phyloP scores from a whole-genome alignment of 768 basidiomycete genomes.

The Russula sp. region DNA sequence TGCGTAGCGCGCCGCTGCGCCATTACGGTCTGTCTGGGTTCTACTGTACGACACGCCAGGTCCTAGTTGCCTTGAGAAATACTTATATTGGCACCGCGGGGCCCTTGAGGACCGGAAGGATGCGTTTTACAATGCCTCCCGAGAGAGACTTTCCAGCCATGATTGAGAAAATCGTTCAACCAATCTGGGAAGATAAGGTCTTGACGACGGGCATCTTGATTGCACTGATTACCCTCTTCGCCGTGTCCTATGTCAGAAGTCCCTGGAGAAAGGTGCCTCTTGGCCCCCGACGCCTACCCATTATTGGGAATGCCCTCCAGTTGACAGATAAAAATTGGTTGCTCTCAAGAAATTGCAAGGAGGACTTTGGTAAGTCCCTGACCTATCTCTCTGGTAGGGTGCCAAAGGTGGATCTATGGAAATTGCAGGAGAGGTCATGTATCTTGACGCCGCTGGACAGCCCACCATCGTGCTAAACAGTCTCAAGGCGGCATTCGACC shows the following conservation, averaged over 20 bases:
- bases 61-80: no score
- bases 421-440: slow-evolving; percentile 18
- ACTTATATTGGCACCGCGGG: not conserved
- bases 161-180: not conserved
- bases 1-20: no score
- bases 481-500: slow-evolving; percentile 25
- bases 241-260: not conserved
- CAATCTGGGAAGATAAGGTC: not conserved
- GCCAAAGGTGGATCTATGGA: not conserved
- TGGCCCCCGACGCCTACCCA: not conserved
- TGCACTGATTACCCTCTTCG: not conserved
- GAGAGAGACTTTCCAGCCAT: not conserved
- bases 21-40: no score
- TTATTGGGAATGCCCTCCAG: slow-evolving; percentile 3
- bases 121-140: not conserved
- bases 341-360: not conserved
- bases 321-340: slow-evolving; percentile 1
- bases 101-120: not conserved
- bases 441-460: slow-evolving; percentile 16
- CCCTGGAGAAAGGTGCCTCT: slow-evolving; percentile 10
- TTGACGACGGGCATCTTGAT: not conserved
- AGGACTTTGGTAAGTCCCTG: not conserved
- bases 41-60: no score
- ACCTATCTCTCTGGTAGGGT: not conserved
- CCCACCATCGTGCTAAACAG: slow-evolving; percentile 28